These are phyloP conservation scores for Lasiodiplodia hormozganensis DNA, from an alignment of 2,329 filamentous ascomycete species.

Conservation along the genomic window DNA sequence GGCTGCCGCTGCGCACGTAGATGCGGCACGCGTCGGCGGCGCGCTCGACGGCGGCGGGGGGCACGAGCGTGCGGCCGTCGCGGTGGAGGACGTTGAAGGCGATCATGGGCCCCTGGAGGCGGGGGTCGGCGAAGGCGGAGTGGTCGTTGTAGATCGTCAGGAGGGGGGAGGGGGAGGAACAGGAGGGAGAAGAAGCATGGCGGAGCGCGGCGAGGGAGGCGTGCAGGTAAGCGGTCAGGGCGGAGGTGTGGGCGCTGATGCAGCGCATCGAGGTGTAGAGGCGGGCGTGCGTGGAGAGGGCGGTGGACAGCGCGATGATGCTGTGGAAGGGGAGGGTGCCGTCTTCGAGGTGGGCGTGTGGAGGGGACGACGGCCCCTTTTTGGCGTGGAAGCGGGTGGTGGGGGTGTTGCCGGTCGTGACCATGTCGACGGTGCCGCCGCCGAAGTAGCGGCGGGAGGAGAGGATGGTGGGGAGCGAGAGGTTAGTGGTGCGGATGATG, in stretches of 20 bases:
- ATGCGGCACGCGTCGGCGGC: conserved; percentile 63
- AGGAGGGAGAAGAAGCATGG: conserved; percentile 57
- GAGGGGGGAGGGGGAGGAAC: conserved; percentile 43
- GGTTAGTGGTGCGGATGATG: conserved; percentile 71
- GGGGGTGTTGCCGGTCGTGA: conserved; percentile 53
- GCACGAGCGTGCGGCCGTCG: conserved; percentile 58
- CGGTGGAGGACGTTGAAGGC: conserved; percentile 67
- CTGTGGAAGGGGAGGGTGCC: conserved; percentile 71
- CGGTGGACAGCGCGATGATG: conserved; percentile 67
- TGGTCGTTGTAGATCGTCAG: conserved; percentile 63
- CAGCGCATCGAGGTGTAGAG: conserved; percentile 66
- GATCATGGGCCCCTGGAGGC: conserved; percentile 66
- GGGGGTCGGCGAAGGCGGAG: conserved; percentile 57
- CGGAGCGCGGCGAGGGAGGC: conserved; percentile 55
- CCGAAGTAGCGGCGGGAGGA: conserved; percentile 71
- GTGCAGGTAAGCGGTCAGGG: conserved; percentile 60
- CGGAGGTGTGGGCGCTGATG: conserved; percentile 65
- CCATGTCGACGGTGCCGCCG: conserved; percentile 70
- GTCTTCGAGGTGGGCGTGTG: conserved; percentile 70
- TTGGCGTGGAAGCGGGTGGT: conserved; percentile 59
- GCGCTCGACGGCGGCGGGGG: conserved; percentile 66
- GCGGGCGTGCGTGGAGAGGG: conserved; percentile 62
- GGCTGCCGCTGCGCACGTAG: conserved; percentile 66
- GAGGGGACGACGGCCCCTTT: conserved; percentile 55
- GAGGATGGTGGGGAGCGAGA: conserved; percentile 67